These are phyloP conservation scores for Serendipita sp. DNA, from an alignment of 1,284 basidiomycete species.

Conservation along the genomic window DNA sequence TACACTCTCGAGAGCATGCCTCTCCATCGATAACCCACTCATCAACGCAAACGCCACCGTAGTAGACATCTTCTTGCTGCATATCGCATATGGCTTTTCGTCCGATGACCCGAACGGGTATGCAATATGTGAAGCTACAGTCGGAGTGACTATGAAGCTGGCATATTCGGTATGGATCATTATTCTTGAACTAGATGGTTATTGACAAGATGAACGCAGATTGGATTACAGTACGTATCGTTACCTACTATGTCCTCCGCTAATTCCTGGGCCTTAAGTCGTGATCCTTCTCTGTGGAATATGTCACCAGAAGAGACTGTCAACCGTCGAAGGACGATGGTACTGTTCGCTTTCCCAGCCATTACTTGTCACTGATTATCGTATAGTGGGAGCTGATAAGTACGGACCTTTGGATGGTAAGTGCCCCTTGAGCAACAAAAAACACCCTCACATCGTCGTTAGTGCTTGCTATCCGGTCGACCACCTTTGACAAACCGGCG, in stretches of 20 bases:
- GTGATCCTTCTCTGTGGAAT: not conserved
- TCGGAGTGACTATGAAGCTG: not conserved
- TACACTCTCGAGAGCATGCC: not conserved
- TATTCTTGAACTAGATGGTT: not conserved
- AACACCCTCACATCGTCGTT: not conserved
- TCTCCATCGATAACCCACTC: not conserved
- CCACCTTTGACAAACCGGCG: not conserved
- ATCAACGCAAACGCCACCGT: not conserved
- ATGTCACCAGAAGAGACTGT: not conserved
- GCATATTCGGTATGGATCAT: not conserved
- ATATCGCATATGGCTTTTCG: not conserved
- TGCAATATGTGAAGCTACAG: not conserved
- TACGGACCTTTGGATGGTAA: not conserved
- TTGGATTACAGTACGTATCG: not conserved
- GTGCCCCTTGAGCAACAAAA: not conserved
- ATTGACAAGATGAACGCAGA: not conserved
- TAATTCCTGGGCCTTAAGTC: not conserved
- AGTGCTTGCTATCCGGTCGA: not conserved
- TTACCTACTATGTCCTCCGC: not conserved
- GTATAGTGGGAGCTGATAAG: slow-evolving; percentile 1
- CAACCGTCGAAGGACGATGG: not conserved
- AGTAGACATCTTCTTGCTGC: not conserved
- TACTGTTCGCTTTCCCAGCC: not conserved
- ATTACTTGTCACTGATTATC: not conserved
- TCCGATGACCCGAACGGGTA: not conserved